A percentile compares a stretch with the other conserved stretches of the same genome.
Evolutionary conservation across 2,329 filamentous ascomycete genomes (phyloP).

Genomic region (Colletotrichum liriopes): DNA sequence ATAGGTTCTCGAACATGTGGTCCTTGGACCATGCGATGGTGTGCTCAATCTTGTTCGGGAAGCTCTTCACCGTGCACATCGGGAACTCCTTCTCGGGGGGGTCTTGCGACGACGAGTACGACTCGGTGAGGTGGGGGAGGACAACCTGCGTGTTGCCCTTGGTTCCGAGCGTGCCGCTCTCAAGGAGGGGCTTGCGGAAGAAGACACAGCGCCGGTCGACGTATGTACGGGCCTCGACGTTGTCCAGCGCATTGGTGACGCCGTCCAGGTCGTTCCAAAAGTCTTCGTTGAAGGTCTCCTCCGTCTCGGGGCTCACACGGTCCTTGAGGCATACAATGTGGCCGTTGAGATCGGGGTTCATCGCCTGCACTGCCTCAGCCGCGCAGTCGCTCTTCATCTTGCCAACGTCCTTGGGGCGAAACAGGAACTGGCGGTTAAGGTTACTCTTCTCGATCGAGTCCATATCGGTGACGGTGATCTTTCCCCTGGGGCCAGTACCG

Average conservation of each 20-base stretch:
- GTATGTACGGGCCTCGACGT: conserved; percentile 96
- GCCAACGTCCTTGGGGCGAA: conserved; percentile 93
- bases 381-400: conserved; percentile 97
- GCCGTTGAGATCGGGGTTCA: conserved; percentile 93
- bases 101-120: conserved; percentile 95
- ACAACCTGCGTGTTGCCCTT: conserved; percentile 99
- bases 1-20: conserved; percentile 89
- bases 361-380: conserved; percentile 87
- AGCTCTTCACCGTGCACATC: conserved; percentile 97
- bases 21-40: conserved; percentile 99
- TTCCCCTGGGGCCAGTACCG: conserved; percentile 88
- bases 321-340: conserved; percentile 91
- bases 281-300: conserved; percentile 92
- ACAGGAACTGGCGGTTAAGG: conserved; percentile 96
- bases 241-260: conserved; percentile 97
- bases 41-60: conserved; percentile 98
- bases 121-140: conserved; percentile 91
- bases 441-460: conserved; percentile 99
- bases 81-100: conserved; percentile 99
- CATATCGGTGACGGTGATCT: conserved; percentile 96
- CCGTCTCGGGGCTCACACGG: conserved; percentile 91
- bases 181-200: conserved; percentile 96
- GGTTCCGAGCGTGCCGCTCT: conserved; percentile 97
- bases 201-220: conserved; percentile 97
- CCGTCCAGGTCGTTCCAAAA: conserved; percentile 93